These are phyloP conservation scores for Neurospora africana DNA, from an alignment of 495 filamentous ascomycete genomes.

Conservation along the genomic window DNA sequence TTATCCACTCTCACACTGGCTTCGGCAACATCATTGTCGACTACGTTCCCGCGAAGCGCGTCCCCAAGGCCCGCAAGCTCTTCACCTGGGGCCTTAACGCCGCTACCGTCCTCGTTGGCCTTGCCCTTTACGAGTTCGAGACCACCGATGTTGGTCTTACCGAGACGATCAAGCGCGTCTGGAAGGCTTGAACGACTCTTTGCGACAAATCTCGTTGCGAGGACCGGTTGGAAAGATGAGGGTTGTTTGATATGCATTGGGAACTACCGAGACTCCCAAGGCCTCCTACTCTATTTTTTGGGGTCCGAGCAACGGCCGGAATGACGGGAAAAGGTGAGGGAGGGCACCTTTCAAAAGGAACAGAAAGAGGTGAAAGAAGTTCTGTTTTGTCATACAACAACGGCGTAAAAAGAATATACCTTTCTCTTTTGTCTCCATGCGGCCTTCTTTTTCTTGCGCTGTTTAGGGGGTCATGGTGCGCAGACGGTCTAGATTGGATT, in stretches of 20 bases:
- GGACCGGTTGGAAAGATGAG: neutral
- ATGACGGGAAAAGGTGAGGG: neutral
- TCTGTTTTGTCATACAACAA: neutral
- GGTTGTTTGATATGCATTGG: slow-evolving; percentile 1
- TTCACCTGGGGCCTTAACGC: slow-evolving; percentile 70
- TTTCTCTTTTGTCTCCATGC: neutral
- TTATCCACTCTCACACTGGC: slow-evolving; percentile 90
- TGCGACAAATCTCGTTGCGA: neutral
- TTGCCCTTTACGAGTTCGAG: slow-evolving; percentile 96
- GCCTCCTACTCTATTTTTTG: neutral
- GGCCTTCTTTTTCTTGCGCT: neutral
- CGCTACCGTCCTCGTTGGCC: slow-evolving; percentile 66
- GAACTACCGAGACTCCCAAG: neutral
- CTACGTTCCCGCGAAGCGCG: slow-evolving; percentile 66
- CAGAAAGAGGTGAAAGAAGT: neutral
- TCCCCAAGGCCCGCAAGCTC: slow-evolving; percentile 52
- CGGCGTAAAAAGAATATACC: neutral
- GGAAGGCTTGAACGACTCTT: slow-evolving; percentile 49
- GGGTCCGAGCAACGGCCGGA: neutral
- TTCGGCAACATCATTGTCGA: slow-evolving; percentile 85
- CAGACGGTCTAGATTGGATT: neutral
- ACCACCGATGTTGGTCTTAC: slow-evolving; percentile 97
- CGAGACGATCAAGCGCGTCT: slow-evolving; percentile 75
- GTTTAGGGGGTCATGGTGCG: neutral
- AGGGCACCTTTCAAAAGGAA: neutral